Evolutionary conservation across 2,329 filamentous ascomycete species (phyloP), one percentile per base, ranked within the genome.

Genomic region (Cladorrhinum sp.): DNA sequence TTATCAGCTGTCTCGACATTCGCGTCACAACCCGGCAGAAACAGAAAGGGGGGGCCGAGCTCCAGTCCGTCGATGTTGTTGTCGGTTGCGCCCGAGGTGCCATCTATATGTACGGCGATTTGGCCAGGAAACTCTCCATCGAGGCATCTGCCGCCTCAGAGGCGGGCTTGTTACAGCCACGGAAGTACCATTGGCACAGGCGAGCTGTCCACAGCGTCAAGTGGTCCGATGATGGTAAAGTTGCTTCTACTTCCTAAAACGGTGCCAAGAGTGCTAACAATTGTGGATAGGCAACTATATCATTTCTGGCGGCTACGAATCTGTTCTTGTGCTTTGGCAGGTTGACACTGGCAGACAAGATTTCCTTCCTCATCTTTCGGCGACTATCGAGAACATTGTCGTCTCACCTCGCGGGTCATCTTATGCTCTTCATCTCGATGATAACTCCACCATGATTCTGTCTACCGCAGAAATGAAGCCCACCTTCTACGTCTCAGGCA

Each of bases 261-360:
- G 16, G 18, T 24, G 16, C 38, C 22, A 29, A 51, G 8, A 22
- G 7, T 59, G 63, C 77, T 78, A 63, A 78, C 69, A 51, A 52
- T 50, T 45, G 36, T 22, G 54, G 13, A 66, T 36, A 95, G 91
- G 91, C 55, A 92, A 96, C 71, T 99, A 99, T 73, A 77, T 99
- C 61, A 88, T 99, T 56, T 98, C 95, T 59, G 95, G 95, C 70
- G 95, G 95, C 29, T 86, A 87, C 22, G 95, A 99, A 75, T 93
- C 92, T 7, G 90, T 92, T 20, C 80, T 99, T 48, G 91, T 96
- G 8, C 79, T 97, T 29, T 98, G 93, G 93, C 95, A 99, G 75
- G 80, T 97, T 60, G 91, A 96, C 66, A 97, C 93, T 0, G 87
- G 87, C 64, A 88, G 88, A 71, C 86, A 86, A 69, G 89, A 95